A percentile compares a stretch with the other conserved stretches of the same genome.
These are phyloP conservation scores for Akanthomyces dipterigenus DNA, from an alignment of 2,329 filamentous ascomycete genomes.

Conservation along the genomic window DNA sequence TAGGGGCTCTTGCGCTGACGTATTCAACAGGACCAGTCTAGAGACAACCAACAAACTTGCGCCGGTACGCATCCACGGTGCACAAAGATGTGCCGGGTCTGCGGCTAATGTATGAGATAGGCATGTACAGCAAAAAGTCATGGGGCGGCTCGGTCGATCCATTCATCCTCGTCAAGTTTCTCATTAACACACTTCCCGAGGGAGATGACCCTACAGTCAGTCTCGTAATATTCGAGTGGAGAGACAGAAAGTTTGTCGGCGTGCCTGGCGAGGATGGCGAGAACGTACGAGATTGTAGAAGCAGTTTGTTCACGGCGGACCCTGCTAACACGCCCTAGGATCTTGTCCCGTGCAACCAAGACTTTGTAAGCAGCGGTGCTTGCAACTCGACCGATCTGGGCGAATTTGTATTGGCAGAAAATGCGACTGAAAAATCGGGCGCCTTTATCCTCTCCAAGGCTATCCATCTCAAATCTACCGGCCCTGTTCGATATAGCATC, in stretches of 20 bases:
- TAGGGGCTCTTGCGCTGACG: background rate
- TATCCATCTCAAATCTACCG: conserved; percentile 70
- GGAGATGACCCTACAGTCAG: conserved; percentile 67
- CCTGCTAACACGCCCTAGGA: conserved; percentile 32
- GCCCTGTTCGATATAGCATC: conserved; percentile 72
- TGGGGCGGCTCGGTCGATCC: conserved; percentile 88
- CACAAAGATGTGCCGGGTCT: background rate
- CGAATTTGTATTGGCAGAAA: conserved; percentile 72
- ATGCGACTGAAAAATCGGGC: conserved; percentile 64
- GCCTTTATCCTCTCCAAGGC: conserved; percentile 72
- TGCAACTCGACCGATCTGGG: conserved; percentile 77
- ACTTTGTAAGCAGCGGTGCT: conserved; percentile 58
- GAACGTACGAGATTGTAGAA: conserved; percentile 37
- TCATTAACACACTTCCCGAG: conserved; percentile 50
- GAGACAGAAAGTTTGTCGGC: conserved; percentile 73
- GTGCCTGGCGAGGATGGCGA: conserved; percentile 48
- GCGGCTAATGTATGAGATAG: conserved; percentile 33
- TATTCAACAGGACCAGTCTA: conserved; percentile 58
- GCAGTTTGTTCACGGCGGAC: background rate
- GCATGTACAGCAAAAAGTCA: conserved; percentile 86
- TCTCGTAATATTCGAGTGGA: conserved; percentile 90
- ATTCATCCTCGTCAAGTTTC: conserved; percentile 80
- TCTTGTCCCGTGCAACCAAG: conserved; percentile 64
- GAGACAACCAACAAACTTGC: conserved; percentile 76
- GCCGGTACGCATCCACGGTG: conserved; percentile 35